Base-by-base conservation (phyloP, 768 basidiomycete species). In the Russula brevipes region DNA sequence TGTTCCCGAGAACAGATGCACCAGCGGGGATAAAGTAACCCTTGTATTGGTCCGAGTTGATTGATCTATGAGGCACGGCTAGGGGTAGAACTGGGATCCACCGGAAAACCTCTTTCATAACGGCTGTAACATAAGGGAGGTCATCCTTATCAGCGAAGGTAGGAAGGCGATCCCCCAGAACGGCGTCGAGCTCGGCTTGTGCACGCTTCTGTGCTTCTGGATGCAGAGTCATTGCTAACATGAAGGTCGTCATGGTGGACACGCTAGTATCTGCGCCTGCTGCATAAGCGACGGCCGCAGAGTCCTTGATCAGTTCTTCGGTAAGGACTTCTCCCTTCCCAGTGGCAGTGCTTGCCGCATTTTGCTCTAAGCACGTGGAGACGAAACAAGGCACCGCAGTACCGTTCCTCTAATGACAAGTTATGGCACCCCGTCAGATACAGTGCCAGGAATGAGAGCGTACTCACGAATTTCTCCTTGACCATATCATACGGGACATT, bases 1-100 rank as follows among this genome's bases (percentile, higher is more conserved):
- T 45, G 38, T 67, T 67, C 17, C 64, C 59, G 24, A 71, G 66
- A 36, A 72, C 53, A 6, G 68, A 65, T 1, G 71, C 66, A 4
- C 69, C 72, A 5, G 66, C 66, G n/a, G 73, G 73, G 16, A 73
- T 73, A 50, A 46, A 46, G 36, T 70, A 69, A 8, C 70, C 73
- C 5, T 70, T 60, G 57, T 72, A 73, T 38, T 60, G 59, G 38
- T 70, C 70, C 54, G 71, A 66, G 30, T 64, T 66, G 7, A 68
- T 31, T 2, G 64, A 31, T 5, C 60, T 41, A 39, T 72, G 70
- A 1, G 68, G 66, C 9, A 72, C 57, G 12, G 64, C 68, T 11
- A 69, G 35, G 24, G 71, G 71, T 9, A 57, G 51, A 9, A 67
- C 68, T 1, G 71, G 69, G 1, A 54, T 60, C 70, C 70, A 70